phyloP scores from a whole-genome alignment of 2,329 filamentous ascomycete species.

The Verticillium albo-atrum region DNA sequence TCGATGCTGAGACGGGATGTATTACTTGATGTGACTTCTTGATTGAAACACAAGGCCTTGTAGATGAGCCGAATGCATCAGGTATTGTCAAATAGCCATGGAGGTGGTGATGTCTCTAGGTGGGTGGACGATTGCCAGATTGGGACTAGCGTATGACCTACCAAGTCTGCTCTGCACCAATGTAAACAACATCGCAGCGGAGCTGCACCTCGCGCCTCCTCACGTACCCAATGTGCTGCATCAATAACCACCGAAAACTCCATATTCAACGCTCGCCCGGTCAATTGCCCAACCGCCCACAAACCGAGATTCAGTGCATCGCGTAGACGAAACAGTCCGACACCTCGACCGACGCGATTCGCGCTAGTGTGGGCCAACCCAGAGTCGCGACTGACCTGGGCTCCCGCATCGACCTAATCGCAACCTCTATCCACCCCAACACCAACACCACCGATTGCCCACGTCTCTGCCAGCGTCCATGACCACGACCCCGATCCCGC shows the following conservation, averaged over 20 bases:
- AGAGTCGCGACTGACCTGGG: not conserved
- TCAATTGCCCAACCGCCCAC: not conserved
- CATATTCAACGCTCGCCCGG: not conserved
- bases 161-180: conserved; percentile 3
- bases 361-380: not conserved
- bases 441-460: not conserved
- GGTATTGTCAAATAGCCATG: too few species aligned
- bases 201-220: conserved; percentile 4
- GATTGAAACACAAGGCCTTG: too few species aligned
- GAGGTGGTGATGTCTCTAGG: too few species aligned
- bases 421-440: not conserved
- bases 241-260: not conserved
- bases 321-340: not conserved
- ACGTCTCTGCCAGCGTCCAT: not conserved
- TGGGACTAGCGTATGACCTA: conserved; percentile 12
- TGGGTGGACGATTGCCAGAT: conserved; percentile 5
- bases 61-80: too few species aligned
- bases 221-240: not conserved
- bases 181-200: conserved; percentile 14
- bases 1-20: too few species aligned
- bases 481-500: conserved; percentile 9
- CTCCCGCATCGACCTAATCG: not conserved
- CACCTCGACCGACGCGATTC: not conserved
- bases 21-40: too few species aligned
- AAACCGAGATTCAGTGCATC: not conserved